Evolutionary conservation across 2,329 filamentous ascomycete genomes (phyloP).

Genomic region (Pyrenochaeta sp.): DNA sequence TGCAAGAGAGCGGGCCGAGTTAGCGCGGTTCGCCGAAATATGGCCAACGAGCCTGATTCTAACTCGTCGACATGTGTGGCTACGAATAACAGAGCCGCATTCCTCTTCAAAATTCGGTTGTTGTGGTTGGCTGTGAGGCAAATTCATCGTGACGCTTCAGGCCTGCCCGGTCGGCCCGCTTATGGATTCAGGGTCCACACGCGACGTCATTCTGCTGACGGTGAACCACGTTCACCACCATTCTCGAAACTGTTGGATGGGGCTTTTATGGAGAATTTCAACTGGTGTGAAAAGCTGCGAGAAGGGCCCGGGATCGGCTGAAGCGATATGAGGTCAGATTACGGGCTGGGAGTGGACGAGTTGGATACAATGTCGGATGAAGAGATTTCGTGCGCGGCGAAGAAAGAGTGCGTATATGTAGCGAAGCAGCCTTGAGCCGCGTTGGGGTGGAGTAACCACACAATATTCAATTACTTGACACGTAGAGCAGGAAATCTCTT

Average conservation of each 20-base stretch:
- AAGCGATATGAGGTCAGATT: slow-evolving; percentile 15
- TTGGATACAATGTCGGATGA: slow-evolving; percentile 16
- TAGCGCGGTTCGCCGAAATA: slow-evolving; percentile 29
- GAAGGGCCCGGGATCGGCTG: slow-evolving; percentile 25
- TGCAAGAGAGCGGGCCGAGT: slow-evolving; percentile 16
- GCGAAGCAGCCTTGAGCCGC: slow-evolving; percentile 11
- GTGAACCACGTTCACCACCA: slow-evolving; percentile 14
- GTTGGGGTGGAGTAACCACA: slow-evolving; percentile 3
- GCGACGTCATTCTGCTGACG: slow-evolving; percentile 36
- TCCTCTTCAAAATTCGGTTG: not conserved
- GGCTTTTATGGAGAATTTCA: slow-evolving; percentile 28
- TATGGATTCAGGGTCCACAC: slow-evolving; percentile 35
- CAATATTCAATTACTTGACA: slow-evolving; percentile 1
- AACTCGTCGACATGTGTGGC: slow-evolving; percentile 7
- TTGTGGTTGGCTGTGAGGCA: slow-evolving; percentile 5
- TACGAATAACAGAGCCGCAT: slow-evolving; percentile 19
- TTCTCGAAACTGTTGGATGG: slow-evolving; percentile 44
- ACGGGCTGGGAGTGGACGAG: slow-evolving; percentile 13
- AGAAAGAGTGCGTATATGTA: slow-evolving; percentile 21
- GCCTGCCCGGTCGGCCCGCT: slow-evolving; percentile 17
- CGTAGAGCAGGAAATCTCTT: slow-evolving; percentile 15
- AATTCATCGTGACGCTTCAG: slow-evolving; percentile 12
- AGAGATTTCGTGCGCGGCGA: slow-evolving; percentile 25
- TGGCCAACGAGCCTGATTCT: slow-evolving; percentile 9
- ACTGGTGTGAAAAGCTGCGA: slow-evolving; percentile 23